phyloP scores from a whole-genome alignment of 2,329 filamentous ascomycete genomes.

The Harringtonia lauricola region DNA sequence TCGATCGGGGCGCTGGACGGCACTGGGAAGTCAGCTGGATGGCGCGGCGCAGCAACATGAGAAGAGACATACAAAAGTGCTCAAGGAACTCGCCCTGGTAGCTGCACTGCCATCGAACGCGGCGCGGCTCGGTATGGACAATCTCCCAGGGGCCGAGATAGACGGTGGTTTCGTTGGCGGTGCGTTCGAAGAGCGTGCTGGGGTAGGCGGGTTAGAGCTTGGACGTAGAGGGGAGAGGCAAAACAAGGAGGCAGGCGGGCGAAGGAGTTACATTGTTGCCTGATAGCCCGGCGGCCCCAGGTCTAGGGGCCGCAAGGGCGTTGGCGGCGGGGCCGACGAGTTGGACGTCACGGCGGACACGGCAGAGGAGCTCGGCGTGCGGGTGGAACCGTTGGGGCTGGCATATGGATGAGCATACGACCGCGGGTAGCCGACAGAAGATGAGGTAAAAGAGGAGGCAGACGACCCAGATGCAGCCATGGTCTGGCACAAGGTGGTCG shows the following conservation, averaged over 20 bases:
- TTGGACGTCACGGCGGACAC: constrained; percentile 29
- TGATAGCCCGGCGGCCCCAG: constrained; percentile 41
- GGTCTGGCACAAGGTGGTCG: constrained; percentile 4
- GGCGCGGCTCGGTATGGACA: constrained; percentile 32
- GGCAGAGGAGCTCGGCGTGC: constrained; percentile 33
- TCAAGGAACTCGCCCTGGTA: constrained; percentile 40
- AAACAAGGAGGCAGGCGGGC: neutral
- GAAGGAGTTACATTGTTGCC: constrained; percentile 36
- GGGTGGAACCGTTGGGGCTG: constrained; percentile 32
- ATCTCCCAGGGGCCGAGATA: constrained; percentile 44
- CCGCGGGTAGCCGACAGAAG: constrained; percentile 29
- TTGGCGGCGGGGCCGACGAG: constrained; percentile 26
- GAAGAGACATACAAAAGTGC: constrained; percentile 31
- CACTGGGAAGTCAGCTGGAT: constrained; percentile 20
- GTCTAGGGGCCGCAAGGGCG: constrained; percentile 33
- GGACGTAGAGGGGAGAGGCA: neutral
- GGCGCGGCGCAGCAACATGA: neutral
- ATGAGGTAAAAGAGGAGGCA: constrained; percentile 36
- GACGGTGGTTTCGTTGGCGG: constrained; percentile 34
- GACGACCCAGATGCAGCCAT: constrained; percentile 26
- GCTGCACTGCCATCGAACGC: constrained; percentile 41
- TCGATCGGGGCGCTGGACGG: constrained; percentile 33
- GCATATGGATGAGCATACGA: constrained; percentile 29
- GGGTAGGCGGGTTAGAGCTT: neutral
- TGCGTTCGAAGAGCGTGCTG: constrained; percentile 40